Evolutionary conservation across 192 early-diverging fungal genomes (phyloP), one percentile per base, ranked within the genome.

Genomic region (Allomyces javanicus): DNA sequence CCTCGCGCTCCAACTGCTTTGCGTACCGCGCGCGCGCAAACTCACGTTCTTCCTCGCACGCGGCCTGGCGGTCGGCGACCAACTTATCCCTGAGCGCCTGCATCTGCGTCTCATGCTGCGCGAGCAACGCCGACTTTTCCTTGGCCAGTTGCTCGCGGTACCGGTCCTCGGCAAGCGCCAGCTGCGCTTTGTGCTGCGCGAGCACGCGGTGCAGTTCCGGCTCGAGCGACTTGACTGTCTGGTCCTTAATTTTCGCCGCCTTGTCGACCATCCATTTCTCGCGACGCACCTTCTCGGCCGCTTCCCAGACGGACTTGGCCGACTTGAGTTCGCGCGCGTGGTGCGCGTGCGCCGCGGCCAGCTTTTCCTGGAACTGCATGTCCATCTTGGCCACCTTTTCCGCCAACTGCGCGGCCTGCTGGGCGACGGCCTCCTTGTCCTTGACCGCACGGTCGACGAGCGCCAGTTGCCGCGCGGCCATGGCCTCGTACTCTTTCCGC

Each of bases 191-290:
- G 63, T 83, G 82, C 74, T 81, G 77, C 80, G 81, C 69, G 64
- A 83, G 68, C 73, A 83, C 76, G 24, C 77, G 44, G 63, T 83
- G 82, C 44, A 83, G 83, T 64, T 83, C 81, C 3, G 82, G 82
- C 68, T 83, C 82, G 9, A 83, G 66, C 24, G 81, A 81, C 67
- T 81, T 77, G 44, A 83, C 72, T 0, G 82, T 83, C 68, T 78
- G 76, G 24, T 83, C 82, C 65, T 83, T 83, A 63, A 83, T 83
- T 10, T 68, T 58, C 65, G 83, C 83, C 11, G 78, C 79, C 63
- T 79, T 81, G 45, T 80, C 81, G 55, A 77, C 72, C n/a, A 83
- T 83, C 82, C 81, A 83, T 63, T 83, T 83, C 24, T 83, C 82
- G 10, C 82, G 71, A 58, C 78, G 83, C 43, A 83, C 65, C 63